Evolutionary conservation across 2,329 filamentous ascomycete species (phyloP), one percentile per base, ranked within the genome.

Genomic region (Claviceps purpurea): DNA sequence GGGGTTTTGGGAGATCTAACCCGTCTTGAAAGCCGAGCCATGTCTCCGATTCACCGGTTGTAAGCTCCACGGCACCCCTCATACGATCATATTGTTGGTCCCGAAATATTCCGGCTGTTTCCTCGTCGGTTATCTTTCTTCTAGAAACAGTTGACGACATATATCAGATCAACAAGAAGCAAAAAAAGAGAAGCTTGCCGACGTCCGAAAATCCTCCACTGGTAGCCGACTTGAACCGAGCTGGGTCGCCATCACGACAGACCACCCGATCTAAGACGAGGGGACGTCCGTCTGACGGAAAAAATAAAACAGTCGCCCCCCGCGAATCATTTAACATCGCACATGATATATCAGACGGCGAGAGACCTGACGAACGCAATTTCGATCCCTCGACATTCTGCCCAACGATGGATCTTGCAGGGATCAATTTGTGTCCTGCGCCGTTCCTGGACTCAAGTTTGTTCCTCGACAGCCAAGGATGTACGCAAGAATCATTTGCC

Each of bases 371-470:
- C 24, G 16, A 50, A n/a, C 16, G 22, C 39, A 41, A 30, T 10
- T 18, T 37, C 37, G 16, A 20, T 11, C 10, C 14, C 7, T 47
- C 39, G 26, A 26, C 13, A 38, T 38, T 22, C 14, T 18, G 53
- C 56, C 59, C 38, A 51, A 68, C 66, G 64, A 58, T 61, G 40
- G 64, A 63, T 56, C 47, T 60, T 38, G 59, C 60, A 40, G 81
- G 78, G 56, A 61, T 69, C 18, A 68, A 67, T 47, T 24, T 68
- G 22, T 94, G 88, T 66, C 78, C 79, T 16, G 58, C 74, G 50
- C 88, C 88, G 5, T 91, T 93, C 62, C 74, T 83, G 56, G 79
- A 87, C 63, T 74, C 76, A 54, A 67, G 68, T 34, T 65, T 76
- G 54, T 94, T 84, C 61, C 77, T 75, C 47, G 58, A 65, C 24